A percentile compares a stretch with the other conserved stretches of the same genome.
Conservation (phyloP, 2,329 filamentous ascomycete genomes). For the Xylariomycetidae sp. region DNA sequence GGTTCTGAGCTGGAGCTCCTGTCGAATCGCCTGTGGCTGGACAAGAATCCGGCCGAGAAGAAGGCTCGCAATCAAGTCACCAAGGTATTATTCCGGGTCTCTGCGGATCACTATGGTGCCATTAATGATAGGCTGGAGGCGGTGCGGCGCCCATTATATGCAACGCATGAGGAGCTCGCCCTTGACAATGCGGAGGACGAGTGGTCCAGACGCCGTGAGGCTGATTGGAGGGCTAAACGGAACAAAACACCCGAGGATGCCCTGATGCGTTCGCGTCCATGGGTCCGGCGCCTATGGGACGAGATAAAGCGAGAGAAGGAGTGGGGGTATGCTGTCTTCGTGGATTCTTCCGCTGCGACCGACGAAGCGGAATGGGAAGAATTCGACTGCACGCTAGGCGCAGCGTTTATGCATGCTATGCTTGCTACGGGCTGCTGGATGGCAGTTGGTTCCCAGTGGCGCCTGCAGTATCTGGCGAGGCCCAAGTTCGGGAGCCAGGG, state of each 20-base stretch:
- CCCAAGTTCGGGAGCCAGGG: no score
- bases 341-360: background rate
- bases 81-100: no score
- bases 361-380: no score
- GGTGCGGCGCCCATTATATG: constrained; percentile 2
- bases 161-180: background rate
- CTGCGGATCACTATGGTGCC: background rate
- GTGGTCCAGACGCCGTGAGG: background rate
- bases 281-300: constrained; percentile 1
- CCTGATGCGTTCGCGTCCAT: no score
- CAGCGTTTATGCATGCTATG: background rate
- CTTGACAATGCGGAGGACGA: constrained; percentile 1
- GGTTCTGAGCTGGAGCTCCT: background rate
- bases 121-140: background rate
- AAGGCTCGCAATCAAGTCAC: background rate
- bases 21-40: background rate
- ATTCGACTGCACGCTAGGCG: background rate
- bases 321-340: background rate
- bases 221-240: no score
- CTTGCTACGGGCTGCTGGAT: background rate
- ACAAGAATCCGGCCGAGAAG: background rate
- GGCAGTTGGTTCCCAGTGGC: background rate
- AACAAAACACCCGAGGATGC: no score
- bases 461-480: constrained; percentile 1
- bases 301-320: background rate